A percentile compares a stretch with the other conserved stretches of the same genome.
Evolutionary conservation across 2,329 filamentous ascomycete genomes (phyloP).

Genomic region (Aspergillus pseudotamarii): DNA sequence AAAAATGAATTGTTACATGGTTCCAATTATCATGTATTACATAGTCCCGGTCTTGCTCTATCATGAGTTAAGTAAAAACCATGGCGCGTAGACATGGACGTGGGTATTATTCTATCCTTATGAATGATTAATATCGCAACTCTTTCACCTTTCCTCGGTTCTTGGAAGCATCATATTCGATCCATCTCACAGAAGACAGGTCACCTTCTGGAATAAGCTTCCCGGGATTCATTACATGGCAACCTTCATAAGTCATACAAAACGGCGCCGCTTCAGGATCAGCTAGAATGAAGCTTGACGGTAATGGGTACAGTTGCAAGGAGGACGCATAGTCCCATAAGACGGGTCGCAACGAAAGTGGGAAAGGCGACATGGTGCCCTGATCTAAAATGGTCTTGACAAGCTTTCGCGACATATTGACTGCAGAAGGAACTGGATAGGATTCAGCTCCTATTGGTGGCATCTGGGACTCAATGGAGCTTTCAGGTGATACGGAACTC

Average conservation of each 20-base stretch:
- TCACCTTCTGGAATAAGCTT: slow-evolving; percentile 70
- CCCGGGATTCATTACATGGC: slow-evolving; percentile 93
- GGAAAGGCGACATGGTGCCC: slow-evolving; percentile 84
- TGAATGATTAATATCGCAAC: slow-evolving; percentile 54
- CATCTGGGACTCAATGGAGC: slow-evolving; percentile 25
- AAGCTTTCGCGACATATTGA: slow-evolving; percentile 67
- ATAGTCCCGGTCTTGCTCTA: not conserved
- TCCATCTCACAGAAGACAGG: slow-evolving; percentile 74
- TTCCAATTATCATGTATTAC: not conserved
- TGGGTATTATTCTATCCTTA: not conserved
- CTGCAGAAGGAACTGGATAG: slow-evolving; percentile 29
- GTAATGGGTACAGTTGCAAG: slow-evolving; percentile 83
- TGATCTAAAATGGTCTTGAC: slow-evolving; percentile 93
- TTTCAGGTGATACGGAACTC: slow-evolving; percentile 36
- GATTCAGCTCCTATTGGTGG: slow-evolving; percentile 19
- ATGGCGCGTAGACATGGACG: not conserved
- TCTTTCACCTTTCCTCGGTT: slow-evolving; percentile 65
- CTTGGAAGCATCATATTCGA: slow-evolving; percentile 77
- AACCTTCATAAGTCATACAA: slow-evolving; percentile 89
- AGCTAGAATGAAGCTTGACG: slow-evolving; percentile 78
- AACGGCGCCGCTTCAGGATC: slow-evolving; percentile 83
- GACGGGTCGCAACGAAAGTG: slow-evolving; percentile 74
- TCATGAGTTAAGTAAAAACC: not conserved
- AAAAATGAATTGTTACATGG: not conserved
- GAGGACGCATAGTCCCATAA: slow-evolving; percentile 84